Evolutionary conservation across 371 early-diverging fungal species (phyloP), one percentile per base, ranked within the genome.

Genomic region (Mucor velutinosus): DNA sequence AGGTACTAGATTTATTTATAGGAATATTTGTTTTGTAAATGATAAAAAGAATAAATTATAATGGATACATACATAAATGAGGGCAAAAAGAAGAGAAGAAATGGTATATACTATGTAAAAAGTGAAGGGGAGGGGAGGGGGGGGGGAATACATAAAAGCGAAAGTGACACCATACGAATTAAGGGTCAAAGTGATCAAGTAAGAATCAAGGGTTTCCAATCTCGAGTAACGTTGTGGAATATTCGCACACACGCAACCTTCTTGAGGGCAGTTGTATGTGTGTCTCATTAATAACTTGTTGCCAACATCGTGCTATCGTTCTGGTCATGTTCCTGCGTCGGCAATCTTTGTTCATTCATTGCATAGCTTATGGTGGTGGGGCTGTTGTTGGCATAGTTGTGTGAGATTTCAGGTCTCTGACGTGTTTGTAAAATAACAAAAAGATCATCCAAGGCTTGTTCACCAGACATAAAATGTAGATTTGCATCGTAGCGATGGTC

Each of bases 391-490:
- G 19, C 23, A 60, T 60, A 47, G 30, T 57, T 14, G 35, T 35
- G 57, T 57, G 57, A 51, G 49, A 51, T 58, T 37, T 68, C 63
- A 17, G 69, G 27, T 63, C 69, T 62, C 37, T 68, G 69, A 12
- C 60, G 60, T 49, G 53, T 39, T 14, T 60, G 60, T 35, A 60
- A 53, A 12, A 60, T 51, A 37, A 58, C 51, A 29, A 43, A 62
- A 0, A 63, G 41, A 17, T 62, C 62, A 23, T 62, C 51, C 49
- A 62, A 35, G 3, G 14, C 62, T 49, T 62, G 62, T 3, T 33
- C 62, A 3, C 51, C 62, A 33, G 62, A 62, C 30, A 62, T 62
- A 1, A 63, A 63, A 14, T 63, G 41, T 2, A 35, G 29, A 23
- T 47, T 51, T 60, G 47, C 37, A 37, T 47, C 66, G 30, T 55